Base-by-base conservation (phyloP, 352 stramenopile species). In the Phytophthora pini region DNA sequence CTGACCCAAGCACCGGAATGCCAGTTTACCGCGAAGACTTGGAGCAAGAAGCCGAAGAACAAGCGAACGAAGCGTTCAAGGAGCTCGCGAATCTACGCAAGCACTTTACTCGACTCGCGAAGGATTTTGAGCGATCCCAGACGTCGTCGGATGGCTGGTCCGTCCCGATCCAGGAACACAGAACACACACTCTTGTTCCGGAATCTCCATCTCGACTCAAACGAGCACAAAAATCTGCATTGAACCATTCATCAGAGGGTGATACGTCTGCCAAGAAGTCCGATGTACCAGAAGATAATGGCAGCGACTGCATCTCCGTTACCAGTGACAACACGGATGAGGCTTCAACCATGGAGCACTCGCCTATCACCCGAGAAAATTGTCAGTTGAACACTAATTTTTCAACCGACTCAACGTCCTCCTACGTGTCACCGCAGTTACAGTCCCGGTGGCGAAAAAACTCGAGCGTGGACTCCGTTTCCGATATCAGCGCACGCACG, bases 41-140 rank as follows among this genome's bases (percentile, higher is more conserved):
- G 2, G 62, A 74, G 2, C 8, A 63, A 11, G 66, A 92, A 46
- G 70, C 69, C 0, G 72, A 80, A 29, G 39, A 56, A 17, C 67
- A 84, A 32, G 71, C 79, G 1, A 70, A 2, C 10, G 49, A 71
- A n/a, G 74, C 80, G 7, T 92, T 89, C 43, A 46, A 72, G 1
- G 65, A 90, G 22, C 69, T 92, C 4, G 65, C 61, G 0, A 32
- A 61, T 17, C 60, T 92, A 1, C 76, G 82, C 1, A 29, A 56
- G 7, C 74, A 61, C 4, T 91, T 87, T 48, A 53, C 70, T 41
- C 46, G 53, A 4, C 61, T 91, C 3, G 56, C 72, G 2, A 68
- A 57, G 2, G 60, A 56, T 7, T 81, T 82, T 12, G 43, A 69
- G 26, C 60, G 55, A 56, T 53, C 61, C 1, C 26, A 75, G 15